Percentiles rank a stretch among this genome's conserved stretches.
phyloP scores from a whole-genome alignment of 2,329 filamentous ascomycete genomes.

The Fusarium hainanense region DNA sequence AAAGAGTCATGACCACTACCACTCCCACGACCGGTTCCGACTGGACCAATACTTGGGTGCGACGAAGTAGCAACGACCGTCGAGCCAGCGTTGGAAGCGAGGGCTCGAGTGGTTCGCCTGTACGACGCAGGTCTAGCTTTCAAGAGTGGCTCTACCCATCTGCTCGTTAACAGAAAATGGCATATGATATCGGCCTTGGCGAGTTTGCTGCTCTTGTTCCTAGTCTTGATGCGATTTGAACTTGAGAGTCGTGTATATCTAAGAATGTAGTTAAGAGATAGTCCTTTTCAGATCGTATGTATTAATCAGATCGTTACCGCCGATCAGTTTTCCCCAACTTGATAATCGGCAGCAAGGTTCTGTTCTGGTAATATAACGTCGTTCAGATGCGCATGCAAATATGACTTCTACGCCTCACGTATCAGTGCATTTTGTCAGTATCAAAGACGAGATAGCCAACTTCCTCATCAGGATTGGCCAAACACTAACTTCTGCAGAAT shows the following conservation, averaged over 20 bases:
- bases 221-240: neutral
- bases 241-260: neutral
- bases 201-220: neutral
- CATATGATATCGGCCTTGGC: fast-evolving
- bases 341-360: neutral
- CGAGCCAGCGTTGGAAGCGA: conserved; percentile 31
- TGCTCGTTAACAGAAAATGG: conserved; percentile 13
- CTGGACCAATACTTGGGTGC: conserved; percentile 29
- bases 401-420: too few relatives aligned
- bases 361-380: fast-evolving
- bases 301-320: fast-evolving
- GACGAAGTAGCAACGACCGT: conserved; percentile 32
- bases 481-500: too few relatives aligned
- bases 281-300: fast-evolving
- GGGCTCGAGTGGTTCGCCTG: conserved; percentile 16
- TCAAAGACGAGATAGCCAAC: too few relatives aligned
- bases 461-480: too few relatives aligned
- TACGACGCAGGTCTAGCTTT: conserved; percentile 33
- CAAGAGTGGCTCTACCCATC: conserved; percentile 38
- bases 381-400: too few relatives aligned
- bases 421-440: too few relatives aligned
- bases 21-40: conserved; percentile 25
- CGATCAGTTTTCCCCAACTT: fast-evolving
- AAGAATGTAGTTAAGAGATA: neutral
- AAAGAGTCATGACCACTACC: conserved; percentile 37